Evolutionary conservation across 495 filamentous ascomycete genomes (phyloP), one percentile per base, ranked within the genome.

Genomic region (Penicillium atrosanguineum): DNA sequence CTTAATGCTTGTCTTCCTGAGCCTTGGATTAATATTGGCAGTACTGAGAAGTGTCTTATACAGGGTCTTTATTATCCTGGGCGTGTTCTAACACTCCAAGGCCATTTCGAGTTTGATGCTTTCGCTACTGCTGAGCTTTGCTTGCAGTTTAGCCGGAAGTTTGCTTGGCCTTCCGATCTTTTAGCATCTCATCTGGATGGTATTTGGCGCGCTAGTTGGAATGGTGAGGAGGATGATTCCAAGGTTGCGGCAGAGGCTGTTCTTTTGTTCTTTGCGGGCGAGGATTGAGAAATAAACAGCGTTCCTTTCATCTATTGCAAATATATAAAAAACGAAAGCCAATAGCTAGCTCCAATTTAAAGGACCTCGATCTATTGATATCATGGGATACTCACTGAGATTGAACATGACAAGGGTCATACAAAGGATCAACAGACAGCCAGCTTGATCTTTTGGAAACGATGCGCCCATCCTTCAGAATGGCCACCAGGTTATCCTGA

Each of bases 391-490:
- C 16, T 40, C 38, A 40, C 6, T 40, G 19, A 11, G 12, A 7
- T 45, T 55, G 52, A n/a, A 55, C 29, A 14, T 34, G 52, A 21
- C 52, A 55, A 7, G 52, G 45, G n/a, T 56, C 34, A 18, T 56
- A 56, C 11, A 56, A 7, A 20, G 47, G 42, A 46, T 56, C 53
- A 11, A 56, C 53, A 12, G 53, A 46, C 18, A 50, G 31, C 53
- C 40, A 50, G 18, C 20, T 39, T 6, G 53, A 50, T 6, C 28
- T 49, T 19, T 40, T 56, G 47, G 21, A 46, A 45, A 56, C 72
- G 19, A 78, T 70, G 11, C 72, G 57, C 6, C 78, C 78, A 7
- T 73, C 76, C 52, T 78, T 77, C n/a, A 80, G 52, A 7, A 79
- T 69, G 7, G 70, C 77, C 7, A 77, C 59, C 25, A 77, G 43